Percentiles rank a stretch among this genome's conserved stretches.
Conservation (phyloP, 345 rosid genomes). For the Xanthoceras sorbifolium region DNA sequence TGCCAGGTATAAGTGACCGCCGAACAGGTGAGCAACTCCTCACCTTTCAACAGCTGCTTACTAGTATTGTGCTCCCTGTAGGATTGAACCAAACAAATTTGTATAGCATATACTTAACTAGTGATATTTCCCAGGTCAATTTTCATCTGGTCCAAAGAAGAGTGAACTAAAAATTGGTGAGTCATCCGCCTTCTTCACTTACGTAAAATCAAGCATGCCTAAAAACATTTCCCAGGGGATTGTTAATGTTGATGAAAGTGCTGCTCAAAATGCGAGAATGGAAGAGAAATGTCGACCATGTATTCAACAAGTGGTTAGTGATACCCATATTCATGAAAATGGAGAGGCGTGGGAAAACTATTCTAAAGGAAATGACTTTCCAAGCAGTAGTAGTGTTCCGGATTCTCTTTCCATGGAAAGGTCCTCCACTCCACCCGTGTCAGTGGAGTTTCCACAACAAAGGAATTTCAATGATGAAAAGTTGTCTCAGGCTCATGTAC, state of each 20-base stretch:
- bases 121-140: constrained; percentile 54
- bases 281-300: constrained; percentile 39
- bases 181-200: constrained; percentile 95
- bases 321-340: constrained; percentile 44
- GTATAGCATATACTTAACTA: neutral
- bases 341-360: constrained; percentile 54
- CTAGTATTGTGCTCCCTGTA: constrained; percentile 10
- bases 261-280: constrained; percentile 26
- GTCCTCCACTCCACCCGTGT: constrained; percentile 61
- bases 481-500: constrained; percentile 34
- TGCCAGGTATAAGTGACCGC: constrained; percentile 59
- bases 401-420: constrained; percentile 58
- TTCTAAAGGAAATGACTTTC: constrained; percentile 60
- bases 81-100: neutral
- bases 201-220: constrained; percentile 63
- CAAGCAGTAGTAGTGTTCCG: constrained; percentile 51
- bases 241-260: constrained; percentile 29
- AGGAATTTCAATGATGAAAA: constrained; percentile 48
- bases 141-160: constrained; percentile 72
- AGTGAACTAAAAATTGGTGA: constrained; percentile 76
- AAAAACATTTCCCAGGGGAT: constrained; percentile 33
- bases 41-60: constrained; percentile 12
- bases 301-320: constrained; percentile 36
- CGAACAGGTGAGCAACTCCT: constrained; percentile 55
- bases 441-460: constrained; percentile 49